Conservation (phyloP, 495 filamentous ascomycete species). For the Penicillium arizonense region DNA sequence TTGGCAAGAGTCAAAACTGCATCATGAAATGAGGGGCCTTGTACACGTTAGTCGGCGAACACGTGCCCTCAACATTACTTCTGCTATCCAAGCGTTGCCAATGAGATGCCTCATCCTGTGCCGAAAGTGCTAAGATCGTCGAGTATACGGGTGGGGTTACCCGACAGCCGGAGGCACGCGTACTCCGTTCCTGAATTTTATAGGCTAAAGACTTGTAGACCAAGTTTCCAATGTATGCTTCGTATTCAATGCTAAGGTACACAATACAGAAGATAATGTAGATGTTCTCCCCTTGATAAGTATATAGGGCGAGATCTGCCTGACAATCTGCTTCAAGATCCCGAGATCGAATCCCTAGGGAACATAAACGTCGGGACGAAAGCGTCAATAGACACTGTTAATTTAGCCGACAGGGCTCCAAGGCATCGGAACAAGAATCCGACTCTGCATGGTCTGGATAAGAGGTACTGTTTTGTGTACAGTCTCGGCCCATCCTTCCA, state of each 20-base stretch:
- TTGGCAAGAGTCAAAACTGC: too few relatives aligned
- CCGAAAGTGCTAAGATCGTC: constrained; percentile 11
- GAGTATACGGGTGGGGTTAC: constrained; percentile 19
- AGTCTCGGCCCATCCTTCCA: constrained; percentile 95
- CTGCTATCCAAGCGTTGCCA: constrained; percentile 12
- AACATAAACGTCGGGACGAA: not conserved
- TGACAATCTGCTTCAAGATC: not conserved
- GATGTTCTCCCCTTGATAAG: not conserved
- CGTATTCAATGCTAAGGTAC: constrained; percentile 23
- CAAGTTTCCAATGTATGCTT: constrained; percentile 4
- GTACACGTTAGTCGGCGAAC: not conserved
- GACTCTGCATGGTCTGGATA: constrained; percentile 93
- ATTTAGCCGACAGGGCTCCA: constrained; percentile 86
- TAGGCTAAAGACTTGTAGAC: not conserved
- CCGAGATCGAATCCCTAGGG: not conserved
- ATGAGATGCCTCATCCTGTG: constrained; percentile 10
- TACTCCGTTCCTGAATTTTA: too few relatives aligned
- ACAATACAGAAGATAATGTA: constrained; percentile 18
- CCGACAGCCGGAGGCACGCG: constrained; percentile 5
- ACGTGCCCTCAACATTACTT: constrained; percentile 7
- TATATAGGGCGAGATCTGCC: not conserved
- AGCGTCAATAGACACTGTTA: not conserved
- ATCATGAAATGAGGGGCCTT: not conserved
- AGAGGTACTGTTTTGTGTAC: constrained; percentile 98
- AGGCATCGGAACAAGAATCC: constrained; percentile 89